Conservation (phyloP, 768 basidiomycete genomes). For the Calocybe indica region DNA sequence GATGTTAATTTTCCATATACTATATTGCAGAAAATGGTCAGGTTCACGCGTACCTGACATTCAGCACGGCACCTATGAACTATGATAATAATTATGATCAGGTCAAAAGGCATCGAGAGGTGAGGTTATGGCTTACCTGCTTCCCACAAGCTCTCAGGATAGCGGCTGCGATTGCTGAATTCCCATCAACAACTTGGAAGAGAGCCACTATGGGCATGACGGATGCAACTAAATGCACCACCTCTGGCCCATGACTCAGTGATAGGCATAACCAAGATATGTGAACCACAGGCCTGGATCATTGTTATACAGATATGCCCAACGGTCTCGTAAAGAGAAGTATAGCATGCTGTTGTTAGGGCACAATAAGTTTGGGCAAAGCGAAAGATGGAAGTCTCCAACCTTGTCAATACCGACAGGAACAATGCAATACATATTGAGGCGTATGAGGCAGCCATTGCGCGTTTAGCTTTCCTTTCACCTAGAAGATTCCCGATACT, state of each 20-base stretch:
- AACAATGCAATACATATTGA: slow-evolving; percentile 58
- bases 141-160: slow-evolving; percentile 61
- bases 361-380: too few relatives aligned
- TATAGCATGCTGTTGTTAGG: too few relatives aligned
- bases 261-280: too few relatives aligned
- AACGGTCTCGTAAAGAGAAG: too few relatives aligned
- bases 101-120: too few relatives aligned
- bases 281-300: too few relatives aligned
- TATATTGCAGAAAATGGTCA: too few relatives aligned
- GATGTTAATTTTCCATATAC: too few relatives aligned
- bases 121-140: slow-evolving; percentile 19
- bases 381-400: slow-evolving; percentile 6
- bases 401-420: slow-evolving; percentile 61
- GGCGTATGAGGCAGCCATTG: slow-evolving; percentile 55
- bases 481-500: slow-evolving; percentile 86
- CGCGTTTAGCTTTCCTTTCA: slow-evolving; percentile 64
- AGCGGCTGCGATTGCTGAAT: slow-evolving; percentile 43
- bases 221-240: slow-evolving; percentile 35
- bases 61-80: too few relatives aligned
- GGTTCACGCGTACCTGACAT: too few relatives aligned
- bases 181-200: slow-evolving; percentile 59
- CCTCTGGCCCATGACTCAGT: slow-evolving; percentile 13
- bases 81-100: too few relatives aligned
- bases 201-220: slow-evolving; percentile 54
- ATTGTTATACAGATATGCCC: too few relatives aligned